Conservation (phyloP, 1,284 basidiomycete genomes). For the Trichosporon asahii region DNA sequence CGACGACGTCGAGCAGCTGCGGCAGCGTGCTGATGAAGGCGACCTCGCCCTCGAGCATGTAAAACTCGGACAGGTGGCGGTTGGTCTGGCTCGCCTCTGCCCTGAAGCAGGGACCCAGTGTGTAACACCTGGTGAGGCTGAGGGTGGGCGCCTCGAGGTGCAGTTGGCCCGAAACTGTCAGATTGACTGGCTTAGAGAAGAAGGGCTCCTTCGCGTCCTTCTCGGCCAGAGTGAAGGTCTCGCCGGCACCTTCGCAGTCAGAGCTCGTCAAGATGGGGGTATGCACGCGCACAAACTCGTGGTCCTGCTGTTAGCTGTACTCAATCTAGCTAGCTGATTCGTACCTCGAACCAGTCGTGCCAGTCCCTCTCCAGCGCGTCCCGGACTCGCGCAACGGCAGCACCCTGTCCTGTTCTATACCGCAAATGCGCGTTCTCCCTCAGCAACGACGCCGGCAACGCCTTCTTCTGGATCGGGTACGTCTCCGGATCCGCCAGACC, state of each 20-base stretch:
- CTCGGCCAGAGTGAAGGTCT: constrained; percentile 69
- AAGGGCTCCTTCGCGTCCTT: constrained; percentile 30
- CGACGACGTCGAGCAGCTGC: constrained; percentile 68
- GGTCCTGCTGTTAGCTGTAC: constrained; percentile 54
- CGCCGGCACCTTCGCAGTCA: constrained; percentile 97
- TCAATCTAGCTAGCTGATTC: constrained; percentile 22
- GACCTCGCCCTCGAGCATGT: constrained; percentile 97
- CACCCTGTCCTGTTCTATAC: constrained; percentile 67
- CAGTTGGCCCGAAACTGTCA: constrained; percentile 92
- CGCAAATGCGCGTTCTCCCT: constrained; percentile 80
- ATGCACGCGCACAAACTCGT: constrained; percentile 75
- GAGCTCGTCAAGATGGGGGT: constrained; percentile 84
- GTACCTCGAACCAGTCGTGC: constrained; percentile 67
- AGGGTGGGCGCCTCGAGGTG: constrained; percentile 86
- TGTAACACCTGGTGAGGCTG: constrained; percentile 79
- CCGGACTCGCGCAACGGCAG: constrained; percentile 70
- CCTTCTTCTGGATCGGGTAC: constrained; percentile 85
- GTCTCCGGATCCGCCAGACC: constrained; percentile 74
- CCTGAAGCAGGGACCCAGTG: constrained; percentile 85
- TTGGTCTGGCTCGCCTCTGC: constrained; percentile 84
- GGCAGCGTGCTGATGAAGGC: constrained; percentile 58
- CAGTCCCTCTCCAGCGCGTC: constrained; percentile 59
- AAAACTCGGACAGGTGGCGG: constrained; percentile 95
- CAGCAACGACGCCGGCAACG: constrained; percentile 68
- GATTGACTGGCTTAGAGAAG: constrained; percentile 61